Conservation (phyloP, 2,329 filamentous ascomycete genomes). For the Colletotrichum melonis region DNA sequence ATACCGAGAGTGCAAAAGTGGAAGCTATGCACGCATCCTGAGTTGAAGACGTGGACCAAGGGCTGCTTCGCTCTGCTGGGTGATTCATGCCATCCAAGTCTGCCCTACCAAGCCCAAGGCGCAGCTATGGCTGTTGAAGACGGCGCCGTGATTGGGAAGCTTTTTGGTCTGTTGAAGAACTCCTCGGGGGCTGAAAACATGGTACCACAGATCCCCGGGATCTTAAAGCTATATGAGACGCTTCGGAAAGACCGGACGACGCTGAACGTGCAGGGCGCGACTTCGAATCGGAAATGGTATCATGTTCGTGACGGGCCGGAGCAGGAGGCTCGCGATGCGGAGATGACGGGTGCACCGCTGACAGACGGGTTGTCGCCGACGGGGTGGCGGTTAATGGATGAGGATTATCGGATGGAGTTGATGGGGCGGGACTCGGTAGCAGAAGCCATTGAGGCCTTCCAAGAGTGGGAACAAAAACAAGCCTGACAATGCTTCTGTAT, state of each 20-base stretch:
- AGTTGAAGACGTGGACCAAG: constrained; percentile 7
- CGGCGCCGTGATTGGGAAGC: constrained; percentile 38
- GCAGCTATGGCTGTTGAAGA: constrained; percentile 42
- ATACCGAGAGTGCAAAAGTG: constrained; percentile 26
- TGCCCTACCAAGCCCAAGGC: constrained; percentile 42
- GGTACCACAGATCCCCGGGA: neutral
- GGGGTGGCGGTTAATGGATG: constrained; percentile 14
- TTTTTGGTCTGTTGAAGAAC: constrained; percentile 40
- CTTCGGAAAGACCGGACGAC: constrained; percentile 1
- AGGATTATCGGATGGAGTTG: neutral
- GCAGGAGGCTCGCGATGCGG: constrained; percentile 25
- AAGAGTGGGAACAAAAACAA: neutral
- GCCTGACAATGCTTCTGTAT: neutral
- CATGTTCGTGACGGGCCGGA: constrained; percentile 21
- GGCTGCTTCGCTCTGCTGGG: constrained; percentile 35
- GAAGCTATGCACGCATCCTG: constrained; percentile 15
- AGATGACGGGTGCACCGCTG: neutral
- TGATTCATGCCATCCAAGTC: constrained; percentile 34
- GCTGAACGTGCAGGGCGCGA: constrained; percentile 10
- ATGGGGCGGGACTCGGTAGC: constrained; percentile 1
- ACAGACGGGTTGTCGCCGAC: neutral
- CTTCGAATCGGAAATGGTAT: constrained; percentile 26
- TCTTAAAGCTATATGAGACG: constrained; percentile 15
- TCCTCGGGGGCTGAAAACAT: neutral
- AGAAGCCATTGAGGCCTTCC: constrained; percentile 8